Evolutionary conservation across 441 rosid genomes (phyloP).

Genomic region (Brassica hybrid): DNA sequence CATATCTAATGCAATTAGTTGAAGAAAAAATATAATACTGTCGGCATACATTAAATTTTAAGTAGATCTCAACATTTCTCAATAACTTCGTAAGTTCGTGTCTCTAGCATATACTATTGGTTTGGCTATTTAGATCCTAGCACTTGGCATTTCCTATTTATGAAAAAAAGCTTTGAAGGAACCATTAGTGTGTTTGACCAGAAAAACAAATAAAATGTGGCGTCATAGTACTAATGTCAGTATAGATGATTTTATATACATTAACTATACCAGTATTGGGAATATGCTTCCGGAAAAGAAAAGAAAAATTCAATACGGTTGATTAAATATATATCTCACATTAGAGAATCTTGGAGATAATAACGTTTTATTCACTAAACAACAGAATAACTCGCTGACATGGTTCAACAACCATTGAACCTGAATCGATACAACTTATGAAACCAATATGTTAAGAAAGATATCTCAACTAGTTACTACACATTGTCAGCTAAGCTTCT

Average conservation of each 20-base stretch:
- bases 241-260: neutral
- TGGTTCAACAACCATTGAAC: constrained; percentile 46
- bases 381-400: constrained; percentile 14
- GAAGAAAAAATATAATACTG: neutral
- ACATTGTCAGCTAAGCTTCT: constrained; percentile 38
- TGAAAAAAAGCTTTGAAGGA: neutral
- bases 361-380: constrained; percentile 25
- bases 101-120: neutral
- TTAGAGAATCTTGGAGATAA: neutral
- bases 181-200: constrained; percentile 1
- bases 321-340: neutral
- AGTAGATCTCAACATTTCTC: neutral
- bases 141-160: neutral
- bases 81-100: neutral
- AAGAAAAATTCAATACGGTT: neutral
- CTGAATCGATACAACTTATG: constrained; percentile 28
- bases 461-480: constrained; percentile 24
- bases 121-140: neutral
- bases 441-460: constrained; percentile 4
- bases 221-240: constrained; percentile 3
- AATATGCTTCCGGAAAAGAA: neutral
- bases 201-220: neutral
- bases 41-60: neutral
- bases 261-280: neutral
- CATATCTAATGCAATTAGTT: too few relatives aligned